A percentile compares a stretch with the other conserved stretches of the same genome.
Conservation (phyloP, 192 early-diverging fungal species). For the Rhizophlyctis rosea region DNA sequence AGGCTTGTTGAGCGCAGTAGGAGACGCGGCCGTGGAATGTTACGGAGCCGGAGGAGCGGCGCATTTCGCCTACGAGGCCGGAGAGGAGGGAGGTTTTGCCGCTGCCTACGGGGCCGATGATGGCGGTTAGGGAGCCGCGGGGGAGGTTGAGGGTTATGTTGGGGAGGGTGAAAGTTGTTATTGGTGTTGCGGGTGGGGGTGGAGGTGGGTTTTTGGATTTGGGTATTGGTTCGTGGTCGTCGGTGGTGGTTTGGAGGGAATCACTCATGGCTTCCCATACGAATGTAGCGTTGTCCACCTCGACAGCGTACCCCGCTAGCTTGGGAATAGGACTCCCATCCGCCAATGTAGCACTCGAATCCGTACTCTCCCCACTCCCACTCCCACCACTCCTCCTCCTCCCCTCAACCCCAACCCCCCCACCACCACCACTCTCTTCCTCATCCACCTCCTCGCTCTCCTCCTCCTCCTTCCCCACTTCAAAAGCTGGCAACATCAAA, state of each 20-base stretch:
- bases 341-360: too few relatives aligned
- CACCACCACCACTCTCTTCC: too few relatives aligned
- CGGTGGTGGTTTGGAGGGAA: too few relatives aligned
- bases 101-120: constrained; percentile 56
- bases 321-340: too few relatives aligned
- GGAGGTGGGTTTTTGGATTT: background rate
- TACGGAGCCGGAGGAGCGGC: background rate
- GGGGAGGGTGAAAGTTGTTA: background rate
- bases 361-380: too few relatives aligned
- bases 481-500: too few relatives aligned
- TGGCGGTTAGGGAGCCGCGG: constrained; percentile 59
- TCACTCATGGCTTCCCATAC: constrained; percentile 31
- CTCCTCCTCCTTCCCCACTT: too few relatives aligned
- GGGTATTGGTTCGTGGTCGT: background rate
- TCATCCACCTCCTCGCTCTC: too few relatives aligned
- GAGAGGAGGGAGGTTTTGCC: constrained; percentile 58
- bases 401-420: too few relatives aligned
- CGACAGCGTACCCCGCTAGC: constrained; percentile 1
- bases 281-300: constrained; percentile 20
- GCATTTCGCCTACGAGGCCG: constrained; percentile 60
- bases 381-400: too few relatives aligned
- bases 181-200: background rate
- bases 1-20: constrained; percentile 66
- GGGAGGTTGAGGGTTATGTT: constrained; percentile 26
- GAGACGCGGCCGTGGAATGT: constrained; percentile 51